These are phyloP conservation scores for Rickenella mellea DNA, from an alignment of 768 basidiomycete genomes.

Conservation along the genomic window DNA sequence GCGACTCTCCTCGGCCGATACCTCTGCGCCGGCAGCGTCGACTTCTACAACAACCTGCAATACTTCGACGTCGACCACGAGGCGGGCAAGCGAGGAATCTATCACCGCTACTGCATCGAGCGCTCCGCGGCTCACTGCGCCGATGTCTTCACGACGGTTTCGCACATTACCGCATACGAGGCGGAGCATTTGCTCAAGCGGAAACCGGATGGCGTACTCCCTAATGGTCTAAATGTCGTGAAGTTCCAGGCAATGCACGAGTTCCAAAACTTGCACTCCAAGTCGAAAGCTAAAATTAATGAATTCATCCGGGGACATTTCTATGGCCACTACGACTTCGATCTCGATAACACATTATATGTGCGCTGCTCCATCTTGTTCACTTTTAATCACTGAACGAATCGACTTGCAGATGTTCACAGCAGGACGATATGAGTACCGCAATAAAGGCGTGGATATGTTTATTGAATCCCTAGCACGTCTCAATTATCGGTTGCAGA, in stretches of 20 bases:
- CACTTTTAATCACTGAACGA: neutral
- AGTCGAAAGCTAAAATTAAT: constrained; percentile 94
- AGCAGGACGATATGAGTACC: constrained; percentile 97
- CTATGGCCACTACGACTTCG: constrained; percentile 95
- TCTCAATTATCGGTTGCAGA: constrained; percentile 55
- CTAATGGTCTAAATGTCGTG: constrained; percentile 96
- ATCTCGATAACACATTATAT: constrained; percentile 85
- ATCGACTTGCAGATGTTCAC: constrained; percentile 74
- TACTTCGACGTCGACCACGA: constrained; percentile 99
- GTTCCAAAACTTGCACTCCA: constrained; percentile 92
- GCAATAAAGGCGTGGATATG: constrained; percentile 99
- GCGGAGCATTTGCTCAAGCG: constrained; percentile 92
- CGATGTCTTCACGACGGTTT: constrained; percentile 97
- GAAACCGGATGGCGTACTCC: constrained; percentile 94
- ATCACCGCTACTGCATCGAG: constrained; percentile 97
- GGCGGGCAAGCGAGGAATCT: constrained; percentile 97
- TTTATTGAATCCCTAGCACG: constrained; percentile 96
- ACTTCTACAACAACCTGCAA: constrained; percentile 99
- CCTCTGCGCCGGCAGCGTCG: constrained; percentile 94
- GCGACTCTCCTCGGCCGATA: constrained; percentile 97
- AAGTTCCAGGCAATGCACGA: constrained; percentile 99
- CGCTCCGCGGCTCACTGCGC: constrained; percentile 89
- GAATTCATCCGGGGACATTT: constrained; percentile 98
- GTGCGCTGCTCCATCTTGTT: constrained; percentile 28
- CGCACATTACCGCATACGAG: constrained; percentile 98